phyloP scores from a whole-genome alignment of 352 stramenopile species.

The Phytophthora citricola region DNA sequence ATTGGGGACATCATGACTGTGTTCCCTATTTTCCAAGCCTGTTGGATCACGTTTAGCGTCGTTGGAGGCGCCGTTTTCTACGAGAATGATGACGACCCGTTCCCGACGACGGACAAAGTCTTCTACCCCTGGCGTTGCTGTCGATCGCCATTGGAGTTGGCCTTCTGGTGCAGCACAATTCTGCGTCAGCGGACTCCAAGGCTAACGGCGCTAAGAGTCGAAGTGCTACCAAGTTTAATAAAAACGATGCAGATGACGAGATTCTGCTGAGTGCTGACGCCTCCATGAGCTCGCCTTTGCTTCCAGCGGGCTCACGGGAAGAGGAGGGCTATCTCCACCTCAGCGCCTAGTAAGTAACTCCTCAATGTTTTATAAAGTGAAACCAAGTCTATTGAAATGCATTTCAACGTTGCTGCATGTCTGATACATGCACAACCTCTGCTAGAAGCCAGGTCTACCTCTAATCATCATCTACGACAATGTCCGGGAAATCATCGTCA shows the following conservation, averaged over 20 bases:
- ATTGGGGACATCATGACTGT: conserved; percentile 90
- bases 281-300: conserved; percentile 68
- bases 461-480: conserved; percentile 76
- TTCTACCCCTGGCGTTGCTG: conserved; percentile 81
- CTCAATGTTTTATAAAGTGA: conserved; percentile 16
- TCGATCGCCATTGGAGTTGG: conserved; percentile 74
- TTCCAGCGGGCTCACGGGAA: conserved; percentile 51
- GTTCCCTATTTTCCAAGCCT: conserved; percentile 89
- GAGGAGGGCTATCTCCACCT: conserved; percentile 67
- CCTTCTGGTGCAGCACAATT: conserved; percentile 76
- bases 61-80: conserved; percentile 88
- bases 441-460: not conserved
- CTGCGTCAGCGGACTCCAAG: conserved; percentile 15
- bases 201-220: not conserved
- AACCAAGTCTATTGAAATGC: conserved; percentile 33
- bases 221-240: conserved; percentile 28
- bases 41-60: conserved; percentile 90
- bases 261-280: conserved; percentile 68
- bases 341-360: conserved; percentile 18
- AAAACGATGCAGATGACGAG: conserved; percentile 55
- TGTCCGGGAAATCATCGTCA: conserved; percentile 85
- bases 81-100: conserved; percentile 68
- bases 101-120: conserved; percentile 59
- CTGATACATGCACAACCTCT: not conserved
- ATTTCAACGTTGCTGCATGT: conserved; percentile 10